A percentile compares a stretch with the other conserved stretches of the same genome.
Evolutionary conservation across 2,329 filamentous ascomycete species (phyloP).

Genomic region (Pseudocercospora fijiensis): DNA sequence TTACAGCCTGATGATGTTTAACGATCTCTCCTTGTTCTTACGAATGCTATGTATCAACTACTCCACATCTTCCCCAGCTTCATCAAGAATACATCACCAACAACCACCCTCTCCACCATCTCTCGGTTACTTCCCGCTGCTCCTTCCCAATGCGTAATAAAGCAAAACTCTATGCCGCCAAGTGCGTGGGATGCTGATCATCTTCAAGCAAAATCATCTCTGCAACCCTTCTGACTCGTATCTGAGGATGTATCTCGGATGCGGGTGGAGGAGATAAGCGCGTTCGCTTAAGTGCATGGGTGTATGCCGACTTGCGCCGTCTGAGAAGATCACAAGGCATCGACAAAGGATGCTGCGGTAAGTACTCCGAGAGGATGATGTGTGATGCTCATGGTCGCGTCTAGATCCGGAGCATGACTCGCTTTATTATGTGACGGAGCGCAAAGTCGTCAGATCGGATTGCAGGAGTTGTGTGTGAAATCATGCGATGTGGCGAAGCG

Average conservation of each 20-base stretch:
- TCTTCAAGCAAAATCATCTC: background rate
- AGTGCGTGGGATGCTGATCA: background rate
- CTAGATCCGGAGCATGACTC: conserved; percentile 1
- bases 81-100: background rate
- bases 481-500: background rate
- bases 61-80: background rate
- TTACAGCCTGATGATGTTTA: background rate
- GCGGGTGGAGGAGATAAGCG: background rate
- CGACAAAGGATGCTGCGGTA: background rate
- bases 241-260: background rate
- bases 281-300: background rate
- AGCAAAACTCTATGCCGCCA: conserved; percentile 1
- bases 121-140: background rate
- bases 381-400: background rate
- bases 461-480: background rate
- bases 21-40: background rate
- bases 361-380: conserved; percentile 3
- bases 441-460: background rate
- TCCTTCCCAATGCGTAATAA: background rate
- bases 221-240: too few relatives aligned
- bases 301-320: background rate
- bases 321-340: conserved; percentile 1
- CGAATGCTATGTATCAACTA: background rate
- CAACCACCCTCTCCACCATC: background rate
- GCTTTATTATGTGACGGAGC: background rate